phyloP scores from a whole-genome alignment of 176 grass and related monocot species.

The Carex littledalei region DNA sequence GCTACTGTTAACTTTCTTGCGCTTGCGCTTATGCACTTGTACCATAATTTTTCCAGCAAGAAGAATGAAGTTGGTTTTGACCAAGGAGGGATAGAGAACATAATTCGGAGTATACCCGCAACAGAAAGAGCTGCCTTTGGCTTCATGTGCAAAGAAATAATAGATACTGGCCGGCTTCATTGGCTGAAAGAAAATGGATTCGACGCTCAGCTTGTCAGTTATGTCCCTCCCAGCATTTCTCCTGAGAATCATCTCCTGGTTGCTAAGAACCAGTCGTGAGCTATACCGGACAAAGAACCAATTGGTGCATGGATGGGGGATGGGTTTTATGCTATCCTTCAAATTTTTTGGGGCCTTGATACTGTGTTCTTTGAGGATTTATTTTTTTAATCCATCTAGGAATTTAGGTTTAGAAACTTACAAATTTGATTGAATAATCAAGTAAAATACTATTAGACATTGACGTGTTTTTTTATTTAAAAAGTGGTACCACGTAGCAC shows the following conservation, averaged over 20 bases:
- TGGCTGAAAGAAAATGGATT: constrained; percentile 55
- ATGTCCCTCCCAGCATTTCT: constrained; percentile 57
- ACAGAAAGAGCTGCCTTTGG: constrained; percentile 46
- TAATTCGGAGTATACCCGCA: constrained; percentile 45
- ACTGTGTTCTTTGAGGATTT: not conserved
- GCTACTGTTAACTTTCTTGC: not conserved
- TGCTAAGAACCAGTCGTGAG: constrained; percentile 33
- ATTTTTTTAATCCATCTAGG: not conserved
- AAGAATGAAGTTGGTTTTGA: constrained; percentile 22
- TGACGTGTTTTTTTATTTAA: not conserved
- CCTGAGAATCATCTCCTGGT: constrained; percentile 79
- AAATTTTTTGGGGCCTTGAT: not conserved
- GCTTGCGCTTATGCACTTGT: not conserved
- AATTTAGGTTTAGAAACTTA: not conserved
- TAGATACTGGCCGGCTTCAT: constrained; percentile 45
- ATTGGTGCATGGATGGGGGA: not conserved
- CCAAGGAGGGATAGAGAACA: constrained; percentile 28
- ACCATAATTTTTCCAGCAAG: constrained; percentile 1
- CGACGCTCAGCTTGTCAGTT: constrained; percentile 58
- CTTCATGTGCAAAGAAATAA: constrained; percentile 88
- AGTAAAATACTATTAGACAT: not conserved
- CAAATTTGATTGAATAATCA: not conserved
- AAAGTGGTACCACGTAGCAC: no score
- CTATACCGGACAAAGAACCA: not conserved
- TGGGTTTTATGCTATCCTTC: not conserved